Base-by-base conservation (phyloP, 2,329 filamentous ascomycete species). In the Nakataea oryzae region DNA sequence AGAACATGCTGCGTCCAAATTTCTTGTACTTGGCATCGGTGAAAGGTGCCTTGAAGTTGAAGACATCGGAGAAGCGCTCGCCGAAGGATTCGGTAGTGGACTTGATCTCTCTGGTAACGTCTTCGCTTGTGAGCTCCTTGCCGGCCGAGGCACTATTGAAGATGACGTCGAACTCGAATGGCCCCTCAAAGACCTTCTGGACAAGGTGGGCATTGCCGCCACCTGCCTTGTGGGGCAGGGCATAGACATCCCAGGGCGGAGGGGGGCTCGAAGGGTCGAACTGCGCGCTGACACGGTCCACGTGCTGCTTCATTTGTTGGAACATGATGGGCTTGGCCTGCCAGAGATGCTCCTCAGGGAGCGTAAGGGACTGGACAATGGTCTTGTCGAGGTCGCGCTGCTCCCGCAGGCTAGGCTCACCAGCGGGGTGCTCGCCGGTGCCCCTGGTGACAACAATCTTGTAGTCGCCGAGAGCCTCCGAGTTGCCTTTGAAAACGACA, bases 111-210 rank as follows among this genome's bases (percentile, higher is more conserved):
- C 85, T 76, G 1, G 87, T 89, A 21, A 97, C 74, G 64, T 88
- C 85, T 54, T 88, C 82, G 62, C 80, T 80, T 6, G 76, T 81
- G 47, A 84, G 66, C 24, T 82, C 79, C 66, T 79, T 78, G 32
- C 77, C 75, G 4, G 86, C 83, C 24, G 90, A 93, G 17, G 78
- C 86, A 64, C 93, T 96, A 5, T 90, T 91, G 77, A 92, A 97
- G 59, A 97, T 80, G 61, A 97, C 81, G 72, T 97, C 95, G 68
- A 97, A 97, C 78, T 93, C 91, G 70, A 97, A 99, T 1, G 87
- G 74, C 1, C 95, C 93, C 68, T 93, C 84, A 68, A 96, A 97
- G 2, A 92, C 85, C 76, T 96, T 97, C 74, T 99, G 91, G 21
- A 97, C 81, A 54, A 96, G 77, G 66, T 99, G 93, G 17, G 91